A percentile compares a stretch with the other conserved stretches of the same genome.
Conservation (phyloP, 2,329 filamentous ascomycete genomes). For the Fonsecaea pedrosoi region DNA sequence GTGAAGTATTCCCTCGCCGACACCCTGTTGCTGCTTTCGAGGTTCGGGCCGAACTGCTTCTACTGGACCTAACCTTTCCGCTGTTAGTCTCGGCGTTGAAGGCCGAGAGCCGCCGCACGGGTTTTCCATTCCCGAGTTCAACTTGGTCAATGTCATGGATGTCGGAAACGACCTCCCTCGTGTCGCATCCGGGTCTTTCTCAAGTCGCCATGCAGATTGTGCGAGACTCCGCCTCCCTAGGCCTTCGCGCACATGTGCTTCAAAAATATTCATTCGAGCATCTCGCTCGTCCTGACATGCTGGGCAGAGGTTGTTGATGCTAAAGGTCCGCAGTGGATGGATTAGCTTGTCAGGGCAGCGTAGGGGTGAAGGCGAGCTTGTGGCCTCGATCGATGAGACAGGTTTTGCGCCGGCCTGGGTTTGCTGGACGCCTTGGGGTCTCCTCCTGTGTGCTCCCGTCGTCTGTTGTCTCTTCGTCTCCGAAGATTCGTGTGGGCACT, state of each 20-base stretch:
- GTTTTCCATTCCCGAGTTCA: not conserved
- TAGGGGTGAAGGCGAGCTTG: not conserved
- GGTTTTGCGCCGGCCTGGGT: not conserved
- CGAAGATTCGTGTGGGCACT: conserved; percentile 9
- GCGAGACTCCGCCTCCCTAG: conserved; percentile 18
- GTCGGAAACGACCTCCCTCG: conserved; percentile 19
- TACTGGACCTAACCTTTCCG: not conserved
- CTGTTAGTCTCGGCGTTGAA: not conserved
- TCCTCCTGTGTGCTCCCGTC: not conserved
- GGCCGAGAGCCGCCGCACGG: not conserved
- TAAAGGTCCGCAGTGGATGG: conserved; percentile 34
- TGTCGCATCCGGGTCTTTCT: conserved; percentile 5
- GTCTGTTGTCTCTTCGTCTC: not conserved
- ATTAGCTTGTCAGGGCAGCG: conserved; percentile 5
- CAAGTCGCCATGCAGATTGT: conserved; percentile 19
- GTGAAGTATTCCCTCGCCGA: not conserved
- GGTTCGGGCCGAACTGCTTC: not conserved
- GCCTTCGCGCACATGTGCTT: conserved; percentile 16
- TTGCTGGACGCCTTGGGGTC: not conserved
- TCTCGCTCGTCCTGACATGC: conserved; percentile 27
- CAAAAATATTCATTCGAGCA: conserved; percentile 25
- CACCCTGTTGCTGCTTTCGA: not conserved
- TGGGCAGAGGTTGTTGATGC: conserved; percentile 27
- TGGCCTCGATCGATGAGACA: not conserved
- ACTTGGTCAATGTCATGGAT: not conserved